Evolutionary conservation across 306 rosid species (phyloP).

Genomic region (Rosa persica): DNA sequence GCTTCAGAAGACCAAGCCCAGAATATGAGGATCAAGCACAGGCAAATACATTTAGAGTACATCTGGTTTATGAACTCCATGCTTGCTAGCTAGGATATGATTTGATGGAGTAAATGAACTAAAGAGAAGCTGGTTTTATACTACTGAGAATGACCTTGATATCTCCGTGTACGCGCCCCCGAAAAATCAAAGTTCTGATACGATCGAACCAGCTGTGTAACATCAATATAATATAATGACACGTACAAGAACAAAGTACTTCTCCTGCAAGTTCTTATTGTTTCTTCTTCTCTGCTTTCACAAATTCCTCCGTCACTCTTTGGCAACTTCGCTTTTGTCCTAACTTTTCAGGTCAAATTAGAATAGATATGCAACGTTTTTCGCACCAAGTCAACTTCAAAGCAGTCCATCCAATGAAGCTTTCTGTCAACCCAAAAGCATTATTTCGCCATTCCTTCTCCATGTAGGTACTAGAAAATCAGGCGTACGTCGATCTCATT

Average conservation of each 20-base stretch:
- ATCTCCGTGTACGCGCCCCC: not conserved
- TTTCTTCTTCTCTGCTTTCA: not conserved
- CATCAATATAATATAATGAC: not conserved
- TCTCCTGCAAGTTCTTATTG: not conserved
- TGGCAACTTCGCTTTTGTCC: not conserved
- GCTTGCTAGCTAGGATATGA: not conserved
- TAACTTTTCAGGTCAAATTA: not conserved
- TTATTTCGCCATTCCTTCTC: not conserved
- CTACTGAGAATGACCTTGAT: not conserved
- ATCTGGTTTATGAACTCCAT: conserved; percentile 29
- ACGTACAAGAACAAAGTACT: not conserved
- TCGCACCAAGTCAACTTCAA: not conserved
- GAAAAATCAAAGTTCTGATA: not conserved
- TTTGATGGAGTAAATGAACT: not conserved
- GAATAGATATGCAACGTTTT: not conserved
- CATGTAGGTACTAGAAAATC: not conserved
- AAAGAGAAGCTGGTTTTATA: not conserved
- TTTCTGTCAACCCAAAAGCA: not conserved
- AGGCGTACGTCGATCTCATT: not conserved
- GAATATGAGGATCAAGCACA: conserved; percentile 28
- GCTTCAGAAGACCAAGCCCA: conserved; percentile 29
- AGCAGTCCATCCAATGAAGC: not conserved
- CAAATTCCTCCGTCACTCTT: not conserved
- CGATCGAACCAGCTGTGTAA: not conserved
- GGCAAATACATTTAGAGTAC: conserved; percentile 1